Evolutionary conservation across 805 yeast genomes (phyloP).

Genomic region (Cyberlindnera petersonii): DNA sequence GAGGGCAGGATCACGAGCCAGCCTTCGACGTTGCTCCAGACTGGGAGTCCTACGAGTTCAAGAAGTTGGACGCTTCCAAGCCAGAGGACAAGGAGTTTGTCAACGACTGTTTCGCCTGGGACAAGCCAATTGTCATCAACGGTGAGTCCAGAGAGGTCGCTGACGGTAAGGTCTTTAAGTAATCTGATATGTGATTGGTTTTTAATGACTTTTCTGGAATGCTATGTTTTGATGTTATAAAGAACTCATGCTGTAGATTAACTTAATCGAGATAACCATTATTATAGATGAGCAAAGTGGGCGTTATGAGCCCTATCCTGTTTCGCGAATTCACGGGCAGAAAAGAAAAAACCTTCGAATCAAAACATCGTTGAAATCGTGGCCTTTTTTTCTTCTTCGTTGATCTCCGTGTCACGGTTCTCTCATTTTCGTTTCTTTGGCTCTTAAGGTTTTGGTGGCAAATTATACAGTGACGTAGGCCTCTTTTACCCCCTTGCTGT

Average conservation of each 20-base stretch:
- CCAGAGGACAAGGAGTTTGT: constrained; percentile 76
- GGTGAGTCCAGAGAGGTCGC: constrained; percentile 86
- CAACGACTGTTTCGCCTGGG: constrained; percentile 97
- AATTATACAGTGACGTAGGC: no score
- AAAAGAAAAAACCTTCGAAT: constrained; percentile 5
- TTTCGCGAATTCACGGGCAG: constrained; percentile 1
- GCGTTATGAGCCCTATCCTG: not conserved
- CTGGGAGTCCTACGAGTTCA: constrained; percentile 90
- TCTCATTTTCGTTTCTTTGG: no score
- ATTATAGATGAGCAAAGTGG: no score
- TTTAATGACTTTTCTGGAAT: constrained; percentile 6
- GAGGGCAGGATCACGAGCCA: constrained; percentile 89
- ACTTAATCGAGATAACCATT: no score
- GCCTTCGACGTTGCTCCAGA: constrained; percentile 99
- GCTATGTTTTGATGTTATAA: constrained; percentile 3
- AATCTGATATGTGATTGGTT: constrained; percentile 27
- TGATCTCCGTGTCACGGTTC: not conserved
- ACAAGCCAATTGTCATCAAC: constrained; percentile 77
- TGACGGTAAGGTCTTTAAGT: constrained; percentile 97
- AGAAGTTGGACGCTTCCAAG: constrained; percentile 75
- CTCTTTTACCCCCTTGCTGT: no score
- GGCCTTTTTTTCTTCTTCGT: no score
- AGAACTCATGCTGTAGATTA: not conserved
- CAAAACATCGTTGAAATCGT: constrained; percentile 6
- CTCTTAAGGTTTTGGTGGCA: no score